Conservation (phyloP, 1,139 yeast genomes). For the Nematodospora anomalae region DNA sequence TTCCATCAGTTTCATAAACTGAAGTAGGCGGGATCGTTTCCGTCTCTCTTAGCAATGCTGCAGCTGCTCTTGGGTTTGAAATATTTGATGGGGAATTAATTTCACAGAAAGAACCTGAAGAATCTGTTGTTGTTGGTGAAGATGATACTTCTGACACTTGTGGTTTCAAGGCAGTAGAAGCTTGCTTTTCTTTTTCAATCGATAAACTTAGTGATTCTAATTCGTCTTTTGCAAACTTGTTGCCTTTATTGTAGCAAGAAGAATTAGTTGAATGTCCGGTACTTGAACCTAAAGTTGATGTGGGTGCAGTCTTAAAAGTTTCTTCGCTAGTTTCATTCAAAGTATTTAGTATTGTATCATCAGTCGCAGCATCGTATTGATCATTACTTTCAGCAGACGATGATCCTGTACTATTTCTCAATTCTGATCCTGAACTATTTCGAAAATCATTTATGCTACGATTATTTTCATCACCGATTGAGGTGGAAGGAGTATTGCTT, state of each 20-base stretch:
- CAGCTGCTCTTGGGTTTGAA: not conserved
- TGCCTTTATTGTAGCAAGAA: not conserved
- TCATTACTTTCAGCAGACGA: slow-evolving; percentile 7
- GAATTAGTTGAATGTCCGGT: slow-evolving; percentile 6
- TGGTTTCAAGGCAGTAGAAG: not conserved
- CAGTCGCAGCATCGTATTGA: slow-evolving; percentile 6
- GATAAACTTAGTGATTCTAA: not conserved
- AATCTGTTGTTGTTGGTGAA: not conserved
- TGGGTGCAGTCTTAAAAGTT: slow-evolving; percentile 7
- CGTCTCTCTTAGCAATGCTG: not conserved
- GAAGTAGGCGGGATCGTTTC: not conserved
- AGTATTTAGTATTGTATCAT: slow-evolving; percentile 11
- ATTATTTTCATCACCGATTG: slow-evolving; percentile 13
- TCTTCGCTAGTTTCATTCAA: slow-evolving; percentile 14
- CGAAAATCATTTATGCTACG: not conserved
- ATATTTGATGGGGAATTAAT: not conserved
- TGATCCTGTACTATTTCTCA: slow-evolving; percentile 8
- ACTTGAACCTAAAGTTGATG: slow-evolving; percentile 7
- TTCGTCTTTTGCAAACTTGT: not conserved
- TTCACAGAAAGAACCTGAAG: not conserved
- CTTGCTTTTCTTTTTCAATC: not conserved
- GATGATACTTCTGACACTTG: not conserved
- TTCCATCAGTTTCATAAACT: slow-evolving; percentile 1
- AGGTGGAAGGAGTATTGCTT: slow-evolving; percentile 15
- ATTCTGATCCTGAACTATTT: slow-evolving; percentile 1